Base-by-base conservation (phyloP, 495 filamentous ascomycete genomes). In the Emericellopsis terricola region DNA sequence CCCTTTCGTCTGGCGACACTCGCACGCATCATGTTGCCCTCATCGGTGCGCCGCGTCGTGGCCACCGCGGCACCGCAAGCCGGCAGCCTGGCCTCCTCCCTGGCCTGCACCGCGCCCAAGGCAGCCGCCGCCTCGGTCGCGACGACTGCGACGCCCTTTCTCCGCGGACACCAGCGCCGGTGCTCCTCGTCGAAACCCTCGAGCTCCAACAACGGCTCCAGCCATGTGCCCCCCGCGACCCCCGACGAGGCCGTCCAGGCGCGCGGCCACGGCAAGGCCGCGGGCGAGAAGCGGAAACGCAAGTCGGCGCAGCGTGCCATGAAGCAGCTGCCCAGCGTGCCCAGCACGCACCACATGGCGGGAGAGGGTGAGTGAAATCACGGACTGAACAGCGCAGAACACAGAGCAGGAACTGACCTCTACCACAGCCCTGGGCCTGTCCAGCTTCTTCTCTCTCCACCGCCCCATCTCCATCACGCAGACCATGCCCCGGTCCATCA, bases 391-490 rank as follows among this genome's bases (percentile, higher is more conserved):
- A n/a, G n/a, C n/a, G n/a, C n/a, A n/a, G n/a, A n/a, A n/a, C n/a
- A n/a, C n/a, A n/a, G n/a, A n/a, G n/a, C n/a, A n/a, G n/a, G n/a
- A n/a, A n/a, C n/a, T n/a, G n/a, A n/a, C n/a, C n/a, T n/a, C n/a
- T n/a, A n/a, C n/a, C 11, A 26, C 6, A 97, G 89, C 91, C 48
- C 63, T 94, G 29, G 76, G 76, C 41, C 62, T 93, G 19, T 84
- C 87, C 5, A 78, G 77, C 32, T 96, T 97, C 65, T 97, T 94
- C 59, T 89, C 89, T 38, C 78, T 87, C 40, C 84, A 97, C 61
- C 73, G 89, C 34, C 89, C 89, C 3, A 86, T 97, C 43, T 91
- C 82, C 36, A 68, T 94, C 45, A 86, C 80, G 18, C 69, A 73
- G 41, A 69, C 74, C 33, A 68, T 91, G 31, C 87, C 87, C 28